A percentile compares a stretch with the other conserved stretches of the same genome.
Evolutionary conservation across 164 flowering plant genomes (phyloP).

Genomic region (Akebia trifoliata): DNA sequence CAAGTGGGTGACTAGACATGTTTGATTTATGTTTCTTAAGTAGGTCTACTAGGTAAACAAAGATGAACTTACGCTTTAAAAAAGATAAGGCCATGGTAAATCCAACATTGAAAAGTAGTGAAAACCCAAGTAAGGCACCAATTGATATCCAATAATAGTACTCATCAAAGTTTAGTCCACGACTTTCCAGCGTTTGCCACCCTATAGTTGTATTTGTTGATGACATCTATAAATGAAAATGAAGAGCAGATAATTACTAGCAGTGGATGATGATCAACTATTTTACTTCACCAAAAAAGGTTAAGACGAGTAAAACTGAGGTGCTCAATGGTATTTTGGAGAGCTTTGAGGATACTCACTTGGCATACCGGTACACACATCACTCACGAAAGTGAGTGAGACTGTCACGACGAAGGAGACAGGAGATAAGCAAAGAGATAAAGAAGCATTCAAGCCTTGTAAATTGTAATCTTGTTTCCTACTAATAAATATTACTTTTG

Average conservation of each 20-base stretch:
- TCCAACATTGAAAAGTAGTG: slow-evolving; percentile 44
- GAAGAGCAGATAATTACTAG: slow-evolving; percentile 2
- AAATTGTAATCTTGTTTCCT: no score
- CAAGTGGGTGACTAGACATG: background rate
- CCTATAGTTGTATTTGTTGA: slow-evolving; percentile 46
- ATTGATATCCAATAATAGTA: slow-evolving; percentile 53
- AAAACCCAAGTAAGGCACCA: slow-evolving; percentile 45
- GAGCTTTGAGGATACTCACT: no score
- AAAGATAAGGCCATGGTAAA: slow-evolving; percentile 46
- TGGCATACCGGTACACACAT: no score
- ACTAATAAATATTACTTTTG: no score
- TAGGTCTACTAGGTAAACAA: background rate
- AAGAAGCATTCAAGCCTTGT: no score
- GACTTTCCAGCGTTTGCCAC: slow-evolving; percentile 31
- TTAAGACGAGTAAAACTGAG: no score
- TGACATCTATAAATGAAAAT: slow-evolving; percentile 20
- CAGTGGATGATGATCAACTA: no score
- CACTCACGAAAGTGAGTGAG: no score
- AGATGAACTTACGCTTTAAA: slow-evolving; percentile 40
- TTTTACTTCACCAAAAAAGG: no score
- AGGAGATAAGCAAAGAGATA: no score
- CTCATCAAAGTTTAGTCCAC: slow-evolving; percentile 40
- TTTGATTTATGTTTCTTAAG: background rate
- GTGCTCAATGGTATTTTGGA: no score
- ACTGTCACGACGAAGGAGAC: no score